Evolutionary conservation across 495 filamentous ascomycete species (phyloP), one percentile per base, ranked within the genome.

Genomic region (Podospora australis): DNA sequence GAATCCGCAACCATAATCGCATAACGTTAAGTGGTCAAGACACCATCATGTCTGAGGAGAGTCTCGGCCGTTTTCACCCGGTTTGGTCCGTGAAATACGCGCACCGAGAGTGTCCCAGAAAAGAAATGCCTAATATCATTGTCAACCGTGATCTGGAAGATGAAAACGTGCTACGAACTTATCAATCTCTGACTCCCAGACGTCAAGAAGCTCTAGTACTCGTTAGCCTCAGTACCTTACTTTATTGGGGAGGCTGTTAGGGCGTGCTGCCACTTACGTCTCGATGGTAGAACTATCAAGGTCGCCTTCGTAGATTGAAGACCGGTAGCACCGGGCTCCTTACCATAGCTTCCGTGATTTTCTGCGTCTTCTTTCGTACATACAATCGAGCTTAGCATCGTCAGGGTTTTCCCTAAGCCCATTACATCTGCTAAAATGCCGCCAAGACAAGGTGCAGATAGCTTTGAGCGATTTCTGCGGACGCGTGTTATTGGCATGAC

Each of bases 381-480:
- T 16, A 35, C 20, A 6, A 46, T 23, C 21, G 44, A 28, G 14
- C 44, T 36, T 6, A 46, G 19, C 44, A 46, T 34, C 4, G 44
- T 46, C 9, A 46, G 14, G 17, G 44, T 46, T n/a, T 46, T 46
- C 4, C 44, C 44, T 17, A 46, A 34, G 4, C 29, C 44, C 44
- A 46, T 46, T 9, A 46, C 44, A 21, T 46, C 44, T 16, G n/a
- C 44, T 4, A 46, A 5, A 20, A 46, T 46, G 2, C 44, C 44
- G 11, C 44, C 44, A 2, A 35, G 29, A 11, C 28, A 11, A 5
- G 44, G 19, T 2, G 14, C 9, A 5, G 16, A n/a, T 21, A 36
- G 22, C 4, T 35, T 2, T 6, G 44, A 36, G 16, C 5, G 5
- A 20, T 35, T 19, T 20, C 44, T 46, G 42, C 2, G 19, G 14